Evolutionary conservation across 2,329 filamentous ascomycete species (phyloP).

Genomic region (Talaromyces piceae): DNA sequence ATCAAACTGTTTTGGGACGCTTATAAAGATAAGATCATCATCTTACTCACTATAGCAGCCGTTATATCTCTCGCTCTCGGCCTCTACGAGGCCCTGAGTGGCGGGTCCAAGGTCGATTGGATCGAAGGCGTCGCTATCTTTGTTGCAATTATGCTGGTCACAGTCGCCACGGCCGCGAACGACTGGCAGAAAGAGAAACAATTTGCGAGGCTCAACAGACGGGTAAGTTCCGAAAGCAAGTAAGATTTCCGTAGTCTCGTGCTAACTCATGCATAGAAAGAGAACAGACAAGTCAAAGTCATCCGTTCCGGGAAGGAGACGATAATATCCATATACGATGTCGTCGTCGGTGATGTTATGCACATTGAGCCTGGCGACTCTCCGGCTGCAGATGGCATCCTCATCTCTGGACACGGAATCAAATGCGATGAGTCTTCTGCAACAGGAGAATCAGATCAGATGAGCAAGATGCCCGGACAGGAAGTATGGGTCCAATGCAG

Average conservation of each 20-base stretch:
- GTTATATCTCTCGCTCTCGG: conserved; percentile 62
- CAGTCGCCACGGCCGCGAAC: conserved; percentile 55
- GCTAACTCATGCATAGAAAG: conserved; percentile 42
- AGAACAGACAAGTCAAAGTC: conserved; percentile 58
- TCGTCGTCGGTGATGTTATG: conserved; percentile 63
- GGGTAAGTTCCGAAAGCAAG: too few relatives aligned
- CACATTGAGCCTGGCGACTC: conserved; percentile 63
- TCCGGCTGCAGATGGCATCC: conserved; percentile 62
- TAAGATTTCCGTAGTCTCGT: too few relatives aligned
- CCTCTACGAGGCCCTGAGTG: conserved; percentile 58
- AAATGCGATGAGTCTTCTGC: conserved; percentile 68
- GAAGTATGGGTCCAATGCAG: conserved; percentile 52
- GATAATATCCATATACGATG: conserved; percentile 58
- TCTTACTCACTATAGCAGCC: conserved; percentile 61
- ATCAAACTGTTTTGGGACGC: conserved; percentile 58
- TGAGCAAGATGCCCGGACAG: conserved; percentile 58
- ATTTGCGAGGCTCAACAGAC: conserved; percentile 55
- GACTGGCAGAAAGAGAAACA: conserved; percentile 63
- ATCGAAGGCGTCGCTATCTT: conserved; percentile 61
- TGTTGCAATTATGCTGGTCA: conserved; percentile 58
- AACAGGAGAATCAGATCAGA: conserved; percentile 65
- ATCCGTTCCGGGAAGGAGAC: conserved; percentile 59
- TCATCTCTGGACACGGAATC: conserved; percentile 58
- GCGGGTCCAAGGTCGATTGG: conserved; percentile 50
- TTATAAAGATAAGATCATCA: conserved; percentile 67